Conservation (phyloP, 2,329 filamentous ascomycete species). For the Arachnopeziza araneosa region DNA sequence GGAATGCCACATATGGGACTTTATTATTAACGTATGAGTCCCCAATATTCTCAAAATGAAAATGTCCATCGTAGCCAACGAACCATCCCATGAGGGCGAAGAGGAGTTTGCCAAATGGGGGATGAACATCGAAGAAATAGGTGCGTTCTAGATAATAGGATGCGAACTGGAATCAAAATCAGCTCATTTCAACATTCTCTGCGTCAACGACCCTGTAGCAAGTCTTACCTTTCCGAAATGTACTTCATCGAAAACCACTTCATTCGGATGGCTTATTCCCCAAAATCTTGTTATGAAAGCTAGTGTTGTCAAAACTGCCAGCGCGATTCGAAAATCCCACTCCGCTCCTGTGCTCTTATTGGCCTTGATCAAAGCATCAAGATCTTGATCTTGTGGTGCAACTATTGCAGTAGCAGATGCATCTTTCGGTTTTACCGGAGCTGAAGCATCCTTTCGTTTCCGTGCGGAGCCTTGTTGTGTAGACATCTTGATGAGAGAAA, state of each 20-base stretch:
- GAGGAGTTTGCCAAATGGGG: constrained; percentile 94
- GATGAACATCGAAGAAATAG: constrained; percentile 99
- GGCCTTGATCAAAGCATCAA: constrained; percentile 45
- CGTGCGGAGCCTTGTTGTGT: constrained; percentile 28
- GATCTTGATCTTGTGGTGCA: constrained; percentile 36
- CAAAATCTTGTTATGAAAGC: constrained; percentile 93
- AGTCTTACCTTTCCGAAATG: constrained; percentile 90
- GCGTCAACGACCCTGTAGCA: not conserved
- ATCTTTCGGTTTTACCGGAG: constrained; percentile 45
- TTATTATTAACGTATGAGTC: constrained; percentile 97
- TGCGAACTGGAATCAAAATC: constrained; percentile 49
- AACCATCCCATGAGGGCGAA: constrained; percentile 97
- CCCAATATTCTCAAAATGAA: constrained; percentile 98
- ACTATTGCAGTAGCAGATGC: constrained; percentile 23
- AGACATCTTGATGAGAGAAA: constrained; percentile 25
- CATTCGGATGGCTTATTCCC: constrained; percentile 89
- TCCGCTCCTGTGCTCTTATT: constrained; percentile 47
- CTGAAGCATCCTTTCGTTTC: constrained; percentile 39
- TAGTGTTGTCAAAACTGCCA: constrained; percentile 70
- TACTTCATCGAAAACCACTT: constrained; percentile 98
- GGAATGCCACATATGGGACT: constrained; percentile 94
- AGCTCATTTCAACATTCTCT: constrained; percentile 3
- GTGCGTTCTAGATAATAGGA: constrained; percentile 88
- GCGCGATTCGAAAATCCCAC: constrained; percentile 77
- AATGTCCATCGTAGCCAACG: constrained; percentile 92